Evolutionary conservation across 1,284 basidiomycete species (phyloP), one percentile per base, ranked within the genome.

Genomic region (Mrakiaceae sp.): DNA sequence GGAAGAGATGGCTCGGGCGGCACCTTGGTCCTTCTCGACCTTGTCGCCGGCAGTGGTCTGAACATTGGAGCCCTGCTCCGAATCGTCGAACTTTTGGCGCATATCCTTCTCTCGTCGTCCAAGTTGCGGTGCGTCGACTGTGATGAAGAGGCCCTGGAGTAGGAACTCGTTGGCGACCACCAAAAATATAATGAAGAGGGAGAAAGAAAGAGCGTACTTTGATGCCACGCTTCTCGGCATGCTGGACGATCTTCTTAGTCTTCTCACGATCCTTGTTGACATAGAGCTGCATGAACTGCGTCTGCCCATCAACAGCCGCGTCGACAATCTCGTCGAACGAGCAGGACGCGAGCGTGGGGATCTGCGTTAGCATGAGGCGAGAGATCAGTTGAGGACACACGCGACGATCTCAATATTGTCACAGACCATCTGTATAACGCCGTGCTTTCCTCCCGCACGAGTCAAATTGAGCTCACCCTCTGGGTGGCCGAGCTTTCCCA

Each of bases 71-170:
- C 85, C 64, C 42, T 52, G 49, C 11, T 39, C 49, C 4, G 44
- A 85, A 7, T 87, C 92, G 53, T 91, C 91, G 69, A 96, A 96
- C 74, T 93, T 95, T 82, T 88, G 88, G 51, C 94, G 81, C 94
- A 97, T 97, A 73, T 97, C 93, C 84, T 88, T 90, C 75, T 93
- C 90, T 65, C 91, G 82, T 40, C 91, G 82, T 60, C 91, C 92
- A 16, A 96, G 83, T 71, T 94, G 91, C 4, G 92, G 92, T 3
- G 92, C 91, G 73, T 96, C 91, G 43, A 95, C 91, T 1, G 91
- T 95, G 73, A 93, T 90, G 76, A 93, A 93, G 9, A 93, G 78
- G 5, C 79, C 87, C 63, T 64, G 52, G 7, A 3, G 2, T 5
- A 48, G 5, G 6, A 6, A 46, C 7, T 27, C 27, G 27, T 27